phyloP scores from a whole-genome alignment of 345 rosid species.

The Eucalyptus tenuipes region DNA sequence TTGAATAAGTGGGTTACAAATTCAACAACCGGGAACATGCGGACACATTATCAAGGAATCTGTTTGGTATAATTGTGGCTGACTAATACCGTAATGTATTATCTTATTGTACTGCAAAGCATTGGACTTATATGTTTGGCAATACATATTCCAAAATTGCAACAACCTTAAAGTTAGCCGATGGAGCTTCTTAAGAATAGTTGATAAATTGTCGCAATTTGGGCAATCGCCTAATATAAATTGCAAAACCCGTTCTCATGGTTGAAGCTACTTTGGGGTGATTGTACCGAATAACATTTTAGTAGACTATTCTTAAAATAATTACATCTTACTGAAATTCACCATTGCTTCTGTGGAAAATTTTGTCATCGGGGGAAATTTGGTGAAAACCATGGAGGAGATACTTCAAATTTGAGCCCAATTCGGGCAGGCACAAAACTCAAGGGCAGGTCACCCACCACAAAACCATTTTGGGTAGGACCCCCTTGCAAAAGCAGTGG shows the following conservation, averaged over 20 bases:
- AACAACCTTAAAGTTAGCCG: accelerated
- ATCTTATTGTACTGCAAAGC: accelerated
- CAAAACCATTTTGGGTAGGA: neutral
- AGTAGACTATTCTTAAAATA: neutral
- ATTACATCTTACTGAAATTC: neutral
- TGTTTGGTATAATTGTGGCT: accelerated
- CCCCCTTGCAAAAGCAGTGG: neutral
- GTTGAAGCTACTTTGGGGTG: accelerated
- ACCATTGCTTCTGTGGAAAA: neutral
- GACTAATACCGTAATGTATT: accelerated
- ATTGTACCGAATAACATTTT: neutral
- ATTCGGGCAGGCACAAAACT: neutral
- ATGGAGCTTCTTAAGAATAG: neutral
- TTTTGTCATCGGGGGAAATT: too few species aligned
- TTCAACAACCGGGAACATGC: accelerated
- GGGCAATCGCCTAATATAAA: accelerated
- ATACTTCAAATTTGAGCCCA: neutral
- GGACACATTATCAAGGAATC: accelerated
- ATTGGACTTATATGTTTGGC: neutral
- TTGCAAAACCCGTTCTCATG: neutral
- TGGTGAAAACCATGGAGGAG: neutral
- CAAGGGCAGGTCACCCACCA: neutral
- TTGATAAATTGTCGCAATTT: accelerated
- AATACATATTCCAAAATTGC: neutral
- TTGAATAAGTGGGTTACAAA: neutral